Conservation (phyloP, 2,329 filamentous ascomycete species). For the Aureobasidium sp. region DNA sequence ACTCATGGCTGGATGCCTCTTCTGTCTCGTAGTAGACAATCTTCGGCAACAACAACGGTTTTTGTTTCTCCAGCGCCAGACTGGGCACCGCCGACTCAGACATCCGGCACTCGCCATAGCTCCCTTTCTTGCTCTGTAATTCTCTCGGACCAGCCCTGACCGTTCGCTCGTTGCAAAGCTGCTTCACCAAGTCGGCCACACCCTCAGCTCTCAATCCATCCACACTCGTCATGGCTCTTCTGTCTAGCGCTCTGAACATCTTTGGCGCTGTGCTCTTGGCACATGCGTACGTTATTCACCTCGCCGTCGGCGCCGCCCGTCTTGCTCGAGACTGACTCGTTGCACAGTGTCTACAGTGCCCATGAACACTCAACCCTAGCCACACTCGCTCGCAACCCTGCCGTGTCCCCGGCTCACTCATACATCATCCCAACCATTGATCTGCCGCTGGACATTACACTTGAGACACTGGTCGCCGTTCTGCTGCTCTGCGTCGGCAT, state of each 20-base stretch:
- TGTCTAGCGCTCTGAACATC: constrained; percentile 61
- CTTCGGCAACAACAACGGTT: background rate
- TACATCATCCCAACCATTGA: constrained; percentile 21
- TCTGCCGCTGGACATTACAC: constrained; percentile 75
- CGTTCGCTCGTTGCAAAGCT: background rate
- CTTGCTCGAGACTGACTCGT: constrained; percentile 8
- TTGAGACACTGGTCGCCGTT: constrained; percentile 77
- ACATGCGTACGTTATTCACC: constrained; percentile 62
- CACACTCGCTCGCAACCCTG: constrained; percentile 33
- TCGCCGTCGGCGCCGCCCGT: constrained; percentile 17
- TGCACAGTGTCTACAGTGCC: constrained; percentile 80
- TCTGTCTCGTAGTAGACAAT: background rate
- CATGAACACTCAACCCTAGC: constrained; percentile 77
- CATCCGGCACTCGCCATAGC: background rate
- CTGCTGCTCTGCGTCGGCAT: constrained; percentile 75
- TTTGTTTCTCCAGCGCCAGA: background rate
- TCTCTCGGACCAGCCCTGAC: background rate
- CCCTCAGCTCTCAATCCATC: background rate
- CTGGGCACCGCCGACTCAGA: background rate
- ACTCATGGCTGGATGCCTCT: background rate
- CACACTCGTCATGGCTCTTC: constrained; percentile 52
- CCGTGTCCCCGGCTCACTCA: constrained; percentile 19
- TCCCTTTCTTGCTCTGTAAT: background rate
- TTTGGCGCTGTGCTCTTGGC: constrained; percentile 70
- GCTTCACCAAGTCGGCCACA: background rate